A percentile compares a stretch with the other conserved stretches of the same genome.
These are phyloP conservation scores for Plasmodium fragile DNA, from an alignment of 169 alveolate species.

Conservation along the genomic window DNA sequence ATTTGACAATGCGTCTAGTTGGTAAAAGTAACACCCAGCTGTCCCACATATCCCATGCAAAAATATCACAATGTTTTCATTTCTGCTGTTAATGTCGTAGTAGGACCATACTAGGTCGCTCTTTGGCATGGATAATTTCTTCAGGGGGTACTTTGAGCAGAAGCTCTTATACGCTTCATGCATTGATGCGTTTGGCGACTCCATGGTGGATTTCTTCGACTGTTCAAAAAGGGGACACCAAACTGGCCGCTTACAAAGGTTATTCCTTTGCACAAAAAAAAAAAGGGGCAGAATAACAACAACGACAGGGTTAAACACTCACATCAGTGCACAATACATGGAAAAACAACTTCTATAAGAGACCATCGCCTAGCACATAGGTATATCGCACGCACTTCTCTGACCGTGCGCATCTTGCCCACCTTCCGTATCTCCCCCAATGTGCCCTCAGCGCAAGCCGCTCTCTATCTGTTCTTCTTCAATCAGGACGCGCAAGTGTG, in stretches of 20 bases:
- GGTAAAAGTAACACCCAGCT: slow-evolving; percentile 86
- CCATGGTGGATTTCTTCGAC: background rate
- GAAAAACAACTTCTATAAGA: background rate
- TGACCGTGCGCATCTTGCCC: background rate
- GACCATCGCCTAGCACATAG: background rate
- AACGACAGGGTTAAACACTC: background rate
- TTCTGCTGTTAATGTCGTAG: slow-evolving; percentile 76
- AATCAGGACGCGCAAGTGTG: background rate
- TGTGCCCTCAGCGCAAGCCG: background rate
- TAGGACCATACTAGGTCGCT: slow-evolving; percentile 86
- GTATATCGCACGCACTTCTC: background rate
- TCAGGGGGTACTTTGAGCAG: slow-evolving; percentile 79
- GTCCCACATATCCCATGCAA: slow-evolving; percentile 89
- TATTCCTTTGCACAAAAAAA: background rate
- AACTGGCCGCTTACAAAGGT: background rate
- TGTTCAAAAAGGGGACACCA: background rate
- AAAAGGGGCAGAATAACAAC: background rate
- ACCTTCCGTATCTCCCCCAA: background rate
- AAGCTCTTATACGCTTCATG: slow-evolving; percentile 81
- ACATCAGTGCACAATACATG: background rate
- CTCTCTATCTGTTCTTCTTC: background rate
- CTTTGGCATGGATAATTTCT: slow-evolving; percentile 83
- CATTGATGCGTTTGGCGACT: slow-evolving; percentile 73
- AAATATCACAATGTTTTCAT: slow-evolving; percentile 76
- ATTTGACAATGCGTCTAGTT: slow-evolving; percentile 75